Conservation (phyloP, 768 basidiomycete genomes). For the Phlebiopsis flavidoalba region DNA sequence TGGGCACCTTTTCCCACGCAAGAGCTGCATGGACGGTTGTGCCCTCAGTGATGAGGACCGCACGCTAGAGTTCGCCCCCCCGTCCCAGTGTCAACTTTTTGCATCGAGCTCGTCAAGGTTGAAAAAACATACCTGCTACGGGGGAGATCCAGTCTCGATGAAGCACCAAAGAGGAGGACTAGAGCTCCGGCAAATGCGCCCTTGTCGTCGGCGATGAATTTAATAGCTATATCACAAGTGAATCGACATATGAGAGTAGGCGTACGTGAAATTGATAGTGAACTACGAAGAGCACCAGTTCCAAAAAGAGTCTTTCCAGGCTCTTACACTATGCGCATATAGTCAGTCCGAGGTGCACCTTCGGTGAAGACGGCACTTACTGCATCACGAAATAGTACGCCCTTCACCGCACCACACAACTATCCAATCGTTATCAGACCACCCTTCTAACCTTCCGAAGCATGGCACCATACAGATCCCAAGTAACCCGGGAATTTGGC, state of each 20-base stretch:
- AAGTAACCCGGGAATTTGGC: constrained; percentile 63
- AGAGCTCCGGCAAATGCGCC: constrained; percentile 37
- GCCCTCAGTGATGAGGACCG: constrained; percentile 61
- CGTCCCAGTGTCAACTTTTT: too few species aligned
- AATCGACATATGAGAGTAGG: background rate
- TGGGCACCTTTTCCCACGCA: constrained; percentile 33
- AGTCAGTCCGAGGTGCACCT: background rate
- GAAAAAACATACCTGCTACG: too few species aligned
- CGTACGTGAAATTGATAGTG: background rate
- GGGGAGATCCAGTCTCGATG: constrained; percentile 57
- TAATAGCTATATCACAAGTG: constrained; percentile 21
- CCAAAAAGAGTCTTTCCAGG: constrained; percentile 65
- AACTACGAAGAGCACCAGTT: constrained; percentile 50
- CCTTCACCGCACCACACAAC: constrained; percentile 79
- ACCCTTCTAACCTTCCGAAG: constrained; percentile 78
- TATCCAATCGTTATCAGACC: constrained; percentile 59
- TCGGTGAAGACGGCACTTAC: constrained; percentile 12
- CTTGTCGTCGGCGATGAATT: constrained; percentile 51
- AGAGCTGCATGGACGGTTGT: constrained; percentile 60
- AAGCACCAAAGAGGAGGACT: constrained; percentile 43
- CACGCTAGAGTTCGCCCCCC: constrained; percentile 38
- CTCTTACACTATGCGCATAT: constrained; percentile 33
- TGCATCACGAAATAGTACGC: constrained; percentile 69
- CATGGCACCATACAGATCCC: constrained; percentile 51
- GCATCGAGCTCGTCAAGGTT: background rate